Percentiles rank a stretch among this genome's conserved stretches.
Evolutionary conservation across 139 green algal genomes (phyloP).

Genomic region (Chlamydomonas sphaeroides): DNA sequence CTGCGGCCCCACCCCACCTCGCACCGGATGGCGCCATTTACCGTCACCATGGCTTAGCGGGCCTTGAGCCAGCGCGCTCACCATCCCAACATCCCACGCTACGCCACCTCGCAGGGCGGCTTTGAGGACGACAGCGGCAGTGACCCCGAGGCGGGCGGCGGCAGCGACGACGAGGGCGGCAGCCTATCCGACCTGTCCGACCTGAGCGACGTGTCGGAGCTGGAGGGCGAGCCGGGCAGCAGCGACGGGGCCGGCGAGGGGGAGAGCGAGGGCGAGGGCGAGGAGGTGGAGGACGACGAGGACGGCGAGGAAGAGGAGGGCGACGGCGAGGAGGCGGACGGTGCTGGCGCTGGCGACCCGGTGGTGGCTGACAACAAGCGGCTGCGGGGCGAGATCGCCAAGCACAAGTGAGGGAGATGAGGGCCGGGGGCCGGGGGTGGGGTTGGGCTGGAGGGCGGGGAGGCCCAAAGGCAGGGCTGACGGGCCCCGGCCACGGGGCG

Average conservation of each 20-base stretch:
- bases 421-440: neutral
- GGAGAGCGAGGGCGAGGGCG: neutral
- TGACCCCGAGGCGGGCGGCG: neutral
- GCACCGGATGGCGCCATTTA: no score
- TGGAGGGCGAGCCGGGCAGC: neutral
- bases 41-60: no score
- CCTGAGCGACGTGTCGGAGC: neutral
- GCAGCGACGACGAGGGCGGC: neutral
- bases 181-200: neutral
- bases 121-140: conserved; percentile 28
- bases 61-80: no score
- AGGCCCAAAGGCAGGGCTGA: neutral
- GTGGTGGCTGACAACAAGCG: conserved; percentile 59
- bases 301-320: conserved; percentile 13
- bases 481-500: neutral
- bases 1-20: no score
- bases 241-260: conserved; percentile 1
- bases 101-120: neutral
- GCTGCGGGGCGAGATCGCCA: conserved; percentile 62
- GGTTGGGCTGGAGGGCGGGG: neutral
- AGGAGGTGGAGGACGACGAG: neutral
- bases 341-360: conserved; percentile 28
- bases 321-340: conserved; percentile 42
- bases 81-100: no score
- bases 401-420: conserved; percentile 51